A percentile compares a stretch with the other conserved stretches of the same genome.
These are phyloP conservation scores for Tylopilus vinaceipallidus DNA, from an alignment of 768 basidiomycete species.

Conservation along the genomic window DNA sequence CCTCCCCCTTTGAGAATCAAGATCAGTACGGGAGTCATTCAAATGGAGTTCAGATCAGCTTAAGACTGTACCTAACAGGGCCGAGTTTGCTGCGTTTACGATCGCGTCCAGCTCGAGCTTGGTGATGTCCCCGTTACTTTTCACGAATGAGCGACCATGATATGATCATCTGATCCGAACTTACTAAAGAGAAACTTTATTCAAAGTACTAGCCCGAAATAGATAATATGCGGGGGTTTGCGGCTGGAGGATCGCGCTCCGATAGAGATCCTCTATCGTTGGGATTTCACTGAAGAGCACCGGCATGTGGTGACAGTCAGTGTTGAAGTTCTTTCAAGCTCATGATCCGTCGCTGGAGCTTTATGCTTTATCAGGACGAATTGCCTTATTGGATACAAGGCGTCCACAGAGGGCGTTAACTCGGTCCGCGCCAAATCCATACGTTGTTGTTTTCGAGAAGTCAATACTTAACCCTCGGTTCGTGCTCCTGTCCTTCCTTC, in stretches of 20 bases:
- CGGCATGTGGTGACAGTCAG: slow-evolving; percentile 1
- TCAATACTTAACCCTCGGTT: slow-evolving; percentile 23
- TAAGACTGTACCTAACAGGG: slow-evolving; percentile 56
- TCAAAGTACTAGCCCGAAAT: slow-evolving; percentile 39
- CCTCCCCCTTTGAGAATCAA: slow-evolving; percentile 59
- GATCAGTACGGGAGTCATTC: neutral
- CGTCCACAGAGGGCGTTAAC: slow-evolving; percentile 1
- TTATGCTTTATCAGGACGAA: too few species aligned
- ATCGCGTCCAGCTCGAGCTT: slow-evolving; percentile 66
- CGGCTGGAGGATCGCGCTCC: slow-evolving; percentile 36
- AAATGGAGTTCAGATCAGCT: too few species aligned
- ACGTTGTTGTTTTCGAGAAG: slow-evolving; percentile 35
- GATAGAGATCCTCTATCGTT: slow-evolving; percentile 57
- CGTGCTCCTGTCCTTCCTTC: slow-evolving; percentile 23
- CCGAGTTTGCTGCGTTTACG: slow-evolving; percentile 80
- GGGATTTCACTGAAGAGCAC: slow-evolving; percentile 45
- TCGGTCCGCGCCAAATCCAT: slow-evolving; percentile 25
- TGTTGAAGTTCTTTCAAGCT: too few species aligned
- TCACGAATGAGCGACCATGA: neutral
- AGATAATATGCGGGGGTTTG: slow-evolving; percentile 30
- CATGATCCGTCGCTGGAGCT: too few species aligned
- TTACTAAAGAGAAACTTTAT: slow-evolving; percentile 68
- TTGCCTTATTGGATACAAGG: slow-evolving; percentile 28
- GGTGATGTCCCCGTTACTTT: slow-evolving; percentile 80
- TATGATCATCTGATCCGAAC: slow-evolving; percentile 25